phyloP scores from a whole-genome alignment of 1,284 basidiomycete genomes.

The Apiotrichum brassicae region DNA sequence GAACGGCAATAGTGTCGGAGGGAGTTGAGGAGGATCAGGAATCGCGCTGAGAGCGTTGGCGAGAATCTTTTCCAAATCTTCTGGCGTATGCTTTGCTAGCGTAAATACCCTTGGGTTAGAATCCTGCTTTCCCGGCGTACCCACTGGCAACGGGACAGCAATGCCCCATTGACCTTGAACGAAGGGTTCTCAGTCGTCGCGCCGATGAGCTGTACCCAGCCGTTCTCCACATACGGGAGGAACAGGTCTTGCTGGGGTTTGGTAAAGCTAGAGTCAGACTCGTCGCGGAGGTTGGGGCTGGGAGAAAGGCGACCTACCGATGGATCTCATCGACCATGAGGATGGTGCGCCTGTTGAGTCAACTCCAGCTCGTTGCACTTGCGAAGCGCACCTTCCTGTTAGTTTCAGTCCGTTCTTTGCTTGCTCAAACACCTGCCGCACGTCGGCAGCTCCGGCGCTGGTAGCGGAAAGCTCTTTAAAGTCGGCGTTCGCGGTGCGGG shows the following conservation, averaged over 20 bases:
- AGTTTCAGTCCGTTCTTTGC: slow-evolving; percentile 64
- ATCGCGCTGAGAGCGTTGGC: slow-evolving; percentile 36
- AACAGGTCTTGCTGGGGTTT: slow-evolving; percentile 79
- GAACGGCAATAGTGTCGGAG: slow-evolving; percentile 51
- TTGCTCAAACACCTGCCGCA: slow-evolving; percentile 73
- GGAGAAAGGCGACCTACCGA: slow-evolving; percentile 48
- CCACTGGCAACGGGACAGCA: slow-evolving; percentile 73
- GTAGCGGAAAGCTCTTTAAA: slow-evolving; percentile 75
- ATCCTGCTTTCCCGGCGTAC: slow-evolving; percentile 19
- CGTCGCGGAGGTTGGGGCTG: too few species aligned
- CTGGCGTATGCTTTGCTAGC: slow-evolving; percentile 32
- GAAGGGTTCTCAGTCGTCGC: slow-evolving; percentile 91
- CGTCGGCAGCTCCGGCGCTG: slow-evolving; percentile 65
- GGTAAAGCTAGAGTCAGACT: slow-evolving; percentile 51
- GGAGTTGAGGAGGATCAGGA: slow-evolving; percentile 40
- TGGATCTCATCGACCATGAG: slow-evolving; percentile 70
- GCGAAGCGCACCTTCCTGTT: slow-evolving; percentile 59
- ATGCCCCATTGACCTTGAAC: slow-evolving; percentile 70
- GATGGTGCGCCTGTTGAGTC: slow-evolving; percentile 30
- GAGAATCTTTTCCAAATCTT: slow-evolving; percentile 39
- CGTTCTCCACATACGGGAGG: slow-evolving; percentile 71
- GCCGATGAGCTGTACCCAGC: slow-evolving; percentile 72
- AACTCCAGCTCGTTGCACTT: slow-evolving; percentile 1
- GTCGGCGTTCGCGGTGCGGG: slow-evolving; percentile 49
- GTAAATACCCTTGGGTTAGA: slow-evolving; percentile 37